Base-by-base conservation (phyloP, 1,139 yeast species). In the Entelexis sorbosivorans region DNA sequence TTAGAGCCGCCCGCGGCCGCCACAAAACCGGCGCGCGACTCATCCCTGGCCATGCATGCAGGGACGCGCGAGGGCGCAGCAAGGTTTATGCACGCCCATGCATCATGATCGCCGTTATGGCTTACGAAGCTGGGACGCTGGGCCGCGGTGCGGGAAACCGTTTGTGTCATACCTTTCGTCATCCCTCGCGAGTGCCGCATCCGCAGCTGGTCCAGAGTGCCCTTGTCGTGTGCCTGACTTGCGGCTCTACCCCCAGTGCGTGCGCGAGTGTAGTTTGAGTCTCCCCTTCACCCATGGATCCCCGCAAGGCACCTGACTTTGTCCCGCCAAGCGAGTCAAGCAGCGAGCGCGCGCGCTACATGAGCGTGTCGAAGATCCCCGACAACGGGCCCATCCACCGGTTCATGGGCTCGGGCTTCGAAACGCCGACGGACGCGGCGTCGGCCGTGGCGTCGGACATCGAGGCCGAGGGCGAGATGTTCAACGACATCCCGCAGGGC, bases 301-400 rank as follows among this genome's bases (percentile, higher is more conserved):
- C 72, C 11, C 59, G 66, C 19, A 58, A 65, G 31, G 71, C 66
- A 20, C 66, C 69, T 29, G 63, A 68, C 55, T 68, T 68, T 56
- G 65, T 67, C 20, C 71, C 72, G 11, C 72, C 72, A 4, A 60
- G 64, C 31, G 47, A 47, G 54, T 49, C 54, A 10, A n/a, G 16
- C 19, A 13, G n/a, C 29, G 45, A 49, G 40, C 52, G 54, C 34
- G 56, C 56, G 20, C 56, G 61, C 34, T 51, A 53, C 60, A 68
- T 75, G 42, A 85, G 86, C 4, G 83, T 86, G 13, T 50, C 55
- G 22, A 53, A 53, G 26, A 59, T 60, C 40, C 61, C 62, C 19
- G 56, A 54, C 3, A 73, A 80, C 14, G 79, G 81, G 2, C 73
- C 77, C 56, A 87, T 87, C 60, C 95, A 95, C 1, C 73, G 76